Evolutionary conservation across 2,329 filamentous ascomycete species (phyloP).

Genomic region (Cyphellophora attinorum): DNA sequence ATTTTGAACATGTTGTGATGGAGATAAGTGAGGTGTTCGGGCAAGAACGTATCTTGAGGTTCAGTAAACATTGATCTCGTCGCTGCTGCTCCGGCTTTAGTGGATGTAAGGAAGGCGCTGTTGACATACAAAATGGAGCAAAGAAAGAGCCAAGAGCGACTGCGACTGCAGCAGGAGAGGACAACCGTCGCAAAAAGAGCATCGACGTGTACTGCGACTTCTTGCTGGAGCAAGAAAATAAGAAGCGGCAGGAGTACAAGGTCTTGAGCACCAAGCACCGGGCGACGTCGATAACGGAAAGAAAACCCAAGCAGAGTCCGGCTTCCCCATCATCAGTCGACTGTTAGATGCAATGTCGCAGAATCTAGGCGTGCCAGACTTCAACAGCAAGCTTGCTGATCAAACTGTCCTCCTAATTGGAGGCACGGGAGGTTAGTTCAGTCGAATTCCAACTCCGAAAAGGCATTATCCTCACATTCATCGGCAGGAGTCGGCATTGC

Average conservation of each 20-base stretch:
- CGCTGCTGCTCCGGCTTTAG: too few species aligned
- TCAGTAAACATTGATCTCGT: too few species aligned
- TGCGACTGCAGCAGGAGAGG: background rate
- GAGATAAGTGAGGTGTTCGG: too few species aligned
- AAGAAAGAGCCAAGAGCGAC: background rate
- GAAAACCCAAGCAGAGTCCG: too few species aligned
- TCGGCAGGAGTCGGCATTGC: conserved; percentile 55
- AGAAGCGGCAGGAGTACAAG: too few species aligned
- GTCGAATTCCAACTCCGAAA: too few species aligned
- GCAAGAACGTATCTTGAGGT: too few species aligned
- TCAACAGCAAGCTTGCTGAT: conserved; percentile 23
- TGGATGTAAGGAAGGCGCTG: background rate
- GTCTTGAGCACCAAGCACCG: background rate
- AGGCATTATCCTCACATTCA: too few species aligned
- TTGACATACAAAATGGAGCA: background rate
- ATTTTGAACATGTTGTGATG: too few species aligned
- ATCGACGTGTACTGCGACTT: conserved; percentile 1
- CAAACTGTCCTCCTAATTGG: conserved; percentile 48
- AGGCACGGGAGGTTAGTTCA: conserved; percentile 52
- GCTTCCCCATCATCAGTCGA: background rate
- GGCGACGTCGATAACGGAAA: background rate
- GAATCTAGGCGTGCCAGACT: conserved; percentile 8
- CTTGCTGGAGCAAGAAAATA: background rate
- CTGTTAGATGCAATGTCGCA: conserved; percentile 17
- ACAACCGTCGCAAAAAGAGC: background rate